Evolutionary conservation across 139 green algal genomes (phyloP).

Genomic region (Helicosporidium sp.): DNA sequence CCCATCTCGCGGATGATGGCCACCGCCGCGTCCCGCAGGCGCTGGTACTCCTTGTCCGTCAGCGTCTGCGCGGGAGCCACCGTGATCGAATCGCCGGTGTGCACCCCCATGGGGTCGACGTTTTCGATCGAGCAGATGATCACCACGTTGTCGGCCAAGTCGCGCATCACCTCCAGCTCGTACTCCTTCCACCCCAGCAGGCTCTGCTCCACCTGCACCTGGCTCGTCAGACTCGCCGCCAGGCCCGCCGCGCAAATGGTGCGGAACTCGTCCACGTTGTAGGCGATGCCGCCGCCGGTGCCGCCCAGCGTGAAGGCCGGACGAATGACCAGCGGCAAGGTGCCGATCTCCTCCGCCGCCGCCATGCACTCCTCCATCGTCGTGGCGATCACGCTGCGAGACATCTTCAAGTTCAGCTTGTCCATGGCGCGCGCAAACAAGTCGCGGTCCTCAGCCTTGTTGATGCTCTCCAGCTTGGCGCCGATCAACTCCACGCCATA

Average conservation of each 20-base stretch:
- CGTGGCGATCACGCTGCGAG: conserved; percentile 19
- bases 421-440: conserved; percentile 72
- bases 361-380: conserved; percentile 31
- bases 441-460: conserved; percentile 88
- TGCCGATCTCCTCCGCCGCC: conserved; percentile 33
- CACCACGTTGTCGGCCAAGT: conserved; percentile 94
- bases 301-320: conserved; percentile 95
- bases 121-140: conserved; percentile 99
- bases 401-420: conserved; percentile 57
- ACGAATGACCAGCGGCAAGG: conserved; percentile 91
- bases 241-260: conserved; percentile 61
- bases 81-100: conserved; percentile 75
- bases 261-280: conserved; percentile 95
- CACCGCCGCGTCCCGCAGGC: conserved; percentile 67
- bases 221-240: conserved; percentile 75
- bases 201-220: conserved; percentile 71
- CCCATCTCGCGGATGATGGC: conserved; percentile 93
- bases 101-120: conserved; percentile 98
- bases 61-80: conserved; percentile 37
- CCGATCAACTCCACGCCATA: conserved; percentile 92
- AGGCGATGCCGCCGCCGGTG: conserved; percentile 91
- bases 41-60: conserved; percentile 76
- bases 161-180: conserved; percentile 89
- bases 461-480: conserved; percentile 94
- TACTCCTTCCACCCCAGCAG: conserved; percentile 97